phyloP scores from a whole-genome alignment of 2,329 filamentous ascomycete species.

The Leptographium wingfieldii region DNA sequence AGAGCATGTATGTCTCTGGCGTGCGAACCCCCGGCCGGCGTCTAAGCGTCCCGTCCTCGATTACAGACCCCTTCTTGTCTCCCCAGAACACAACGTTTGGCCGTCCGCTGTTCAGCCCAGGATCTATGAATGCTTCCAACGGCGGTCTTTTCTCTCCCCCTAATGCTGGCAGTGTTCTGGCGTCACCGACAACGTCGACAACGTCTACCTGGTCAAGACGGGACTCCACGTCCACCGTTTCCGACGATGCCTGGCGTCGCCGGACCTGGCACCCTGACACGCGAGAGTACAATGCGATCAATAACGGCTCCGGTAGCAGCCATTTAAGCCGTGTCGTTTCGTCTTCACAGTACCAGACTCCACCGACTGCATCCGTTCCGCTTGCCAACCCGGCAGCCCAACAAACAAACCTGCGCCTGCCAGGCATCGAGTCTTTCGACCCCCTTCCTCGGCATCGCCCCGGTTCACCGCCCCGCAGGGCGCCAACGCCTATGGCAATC shows the following conservation, averaged over 20 bases:
- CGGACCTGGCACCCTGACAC: conserved; percentile 86
- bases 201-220: conserved; percentile 47
- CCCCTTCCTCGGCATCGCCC: conserved; percentile 54
- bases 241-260: conserved; percentile 67
- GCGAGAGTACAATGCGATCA: conserved; percentile 37
- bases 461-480: conserved; percentile 48
- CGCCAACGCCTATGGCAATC: conserved; percentile 65
- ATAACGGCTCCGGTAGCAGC: conserved; percentile 41
- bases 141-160: conserved; percentile 39
- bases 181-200: conserved; percentile 53
- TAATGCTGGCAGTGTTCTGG: conserved; percentile 42
- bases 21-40: conserved; percentile 58
- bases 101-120: conserved; percentile 40
- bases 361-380: conserved; percentile 30
- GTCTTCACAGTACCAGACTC: conserved; percentile 40
- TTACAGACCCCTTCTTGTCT: conserved; percentile 59
- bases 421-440: conserved; percentile 87
- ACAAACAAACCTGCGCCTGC: conserved; percentile 56
- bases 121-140: conserved; percentile 43
- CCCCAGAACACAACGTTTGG: conserved; percentile 44
- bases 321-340: conserved; percentile 65
- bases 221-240: conserved; percentile 48
- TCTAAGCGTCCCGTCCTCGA: conserved; percentile 64
- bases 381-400: conserved; percentile 29
- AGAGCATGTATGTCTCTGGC: conserved; percentile 56